Evolutionary conservation across 805 yeast species (phyloP).

Genomic region (Metschnikowia cerradonensis): DNA sequence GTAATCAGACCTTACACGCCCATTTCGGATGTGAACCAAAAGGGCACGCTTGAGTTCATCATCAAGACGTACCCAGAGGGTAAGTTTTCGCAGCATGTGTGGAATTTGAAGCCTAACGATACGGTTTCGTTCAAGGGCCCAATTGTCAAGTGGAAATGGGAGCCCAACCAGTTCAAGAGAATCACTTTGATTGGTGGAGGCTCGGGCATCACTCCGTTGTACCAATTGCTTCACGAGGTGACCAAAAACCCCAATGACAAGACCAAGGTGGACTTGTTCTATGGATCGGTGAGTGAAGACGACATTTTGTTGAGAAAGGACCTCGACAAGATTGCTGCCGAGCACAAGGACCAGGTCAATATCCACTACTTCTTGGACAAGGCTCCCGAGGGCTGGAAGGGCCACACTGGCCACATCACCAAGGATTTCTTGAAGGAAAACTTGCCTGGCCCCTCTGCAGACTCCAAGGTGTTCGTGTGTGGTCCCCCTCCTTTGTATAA

Average conservation of each 20-base stretch:
- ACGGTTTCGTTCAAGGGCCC: conserved; percentile 93
- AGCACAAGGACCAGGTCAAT: conserved; percentile 73
- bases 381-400: conserved; percentile 47
- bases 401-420: conserved; percentile 70
- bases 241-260: conserved; percentile 79
- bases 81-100: conserved; percentile 73
- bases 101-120: conserved; percentile 69
- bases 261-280: conserved; percentile 79
- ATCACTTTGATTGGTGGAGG: conserved; percentile 93
- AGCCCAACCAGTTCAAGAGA: conserved; percentile 75
- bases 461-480: conserved; percentile 73
- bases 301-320: conserved; percentile 81
- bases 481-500: conserved; percentile 94
- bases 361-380: conserved; percentile 79
- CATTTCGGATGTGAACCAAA: conserved; percentile 58
- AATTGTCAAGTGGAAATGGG: conserved; percentile 84
- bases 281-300: conserved; percentile 71
- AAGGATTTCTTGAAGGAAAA: conserved; percentile 62
- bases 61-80: conserved; percentile 85
- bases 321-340: conserved; percentile 62
- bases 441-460: conserved; percentile 61
- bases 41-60: conserved; percentile 75
- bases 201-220: conserved; percentile 93
- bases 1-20: conserved; percentile 93
- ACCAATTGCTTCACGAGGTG: conserved; percentile 76